Conservation (phyloP, 2,329 filamentous ascomycete genomes). For the Mycosphaerelloides madeirae region DNA sequence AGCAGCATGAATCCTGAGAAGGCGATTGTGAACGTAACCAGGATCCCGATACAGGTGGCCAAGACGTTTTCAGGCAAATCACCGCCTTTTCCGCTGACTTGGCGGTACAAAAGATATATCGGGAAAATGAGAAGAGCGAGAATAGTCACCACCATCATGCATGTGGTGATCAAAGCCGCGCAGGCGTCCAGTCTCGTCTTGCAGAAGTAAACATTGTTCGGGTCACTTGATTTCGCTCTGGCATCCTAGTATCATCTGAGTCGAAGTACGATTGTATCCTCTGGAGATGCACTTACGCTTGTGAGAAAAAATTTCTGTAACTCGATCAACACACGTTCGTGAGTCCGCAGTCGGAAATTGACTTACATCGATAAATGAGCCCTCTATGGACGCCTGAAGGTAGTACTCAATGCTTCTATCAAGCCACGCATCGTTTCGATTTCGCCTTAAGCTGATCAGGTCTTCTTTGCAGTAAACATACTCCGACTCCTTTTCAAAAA, state of each 20-base stretch:
- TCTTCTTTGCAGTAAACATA: conserved; percentile 40
- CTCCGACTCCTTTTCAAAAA: conserved; percentile 21
- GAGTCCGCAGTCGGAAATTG: not conserved
- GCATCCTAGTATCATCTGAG: not conserved
- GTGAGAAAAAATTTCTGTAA: no score
- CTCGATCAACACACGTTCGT: no score
- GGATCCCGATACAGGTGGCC: conserved; percentile 20
- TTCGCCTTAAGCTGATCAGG: conserved; percentile 36
- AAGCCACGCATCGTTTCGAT: conserved; percentile 39
- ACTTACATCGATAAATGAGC: not conserved
- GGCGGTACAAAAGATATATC: conserved; percentile 26
- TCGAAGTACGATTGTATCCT: not conserved
- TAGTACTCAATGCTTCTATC: conserved; percentile 26
- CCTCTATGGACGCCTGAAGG: not conserved
- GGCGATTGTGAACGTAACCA: no score
- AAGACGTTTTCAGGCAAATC: conserved; percentile 10
- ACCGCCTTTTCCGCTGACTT: conserved; percentile 14
- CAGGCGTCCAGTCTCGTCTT: conserved; percentile 19
- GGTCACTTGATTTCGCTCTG: not conserved
- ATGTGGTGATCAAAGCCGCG: conserved; percentile 22
- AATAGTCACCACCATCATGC: no score
- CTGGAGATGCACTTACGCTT: no score
- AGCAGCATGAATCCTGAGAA: no score
- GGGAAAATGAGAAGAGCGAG: conserved; percentile 26
- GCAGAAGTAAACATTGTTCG: conserved; percentile 18